phyloP scores from a whole-genome alignment of 192 early-diverging fungal species.

The Rhizoclosmatium globosum region DNA sequence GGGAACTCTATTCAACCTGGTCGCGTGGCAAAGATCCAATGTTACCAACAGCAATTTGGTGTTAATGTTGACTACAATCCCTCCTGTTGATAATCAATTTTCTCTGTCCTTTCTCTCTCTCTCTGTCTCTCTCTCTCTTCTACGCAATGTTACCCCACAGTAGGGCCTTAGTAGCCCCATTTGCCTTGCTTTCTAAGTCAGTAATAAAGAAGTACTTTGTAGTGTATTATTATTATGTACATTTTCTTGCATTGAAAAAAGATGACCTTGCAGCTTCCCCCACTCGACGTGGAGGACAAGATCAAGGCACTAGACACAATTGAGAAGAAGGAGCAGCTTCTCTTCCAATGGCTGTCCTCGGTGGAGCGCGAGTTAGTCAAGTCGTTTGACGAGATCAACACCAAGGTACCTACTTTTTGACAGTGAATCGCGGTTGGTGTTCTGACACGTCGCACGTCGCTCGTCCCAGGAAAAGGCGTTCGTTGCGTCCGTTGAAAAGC shows the following conservation, averaged over 20 bases:
- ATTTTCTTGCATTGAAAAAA: no score
- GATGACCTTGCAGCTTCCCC: not conserved
- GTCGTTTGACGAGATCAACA: conserved; percentile 26
- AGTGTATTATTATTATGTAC: no score
- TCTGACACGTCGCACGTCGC: not conserved
- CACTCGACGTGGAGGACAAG: conserved; percentile 8
- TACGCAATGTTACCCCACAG: no score
- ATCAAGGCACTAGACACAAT: conserved; percentile 41
- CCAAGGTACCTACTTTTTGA: not conserved
- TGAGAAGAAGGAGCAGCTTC: conserved; percentile 73
- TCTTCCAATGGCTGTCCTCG: conserved; percentile 90
- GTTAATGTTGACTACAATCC: not conserved
- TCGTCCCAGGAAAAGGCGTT: conserved; percentile 66
- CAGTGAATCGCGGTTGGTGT: not conserved
- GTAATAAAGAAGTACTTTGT: no score
- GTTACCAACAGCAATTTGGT: not conserved
- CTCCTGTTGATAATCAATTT: not conserved
- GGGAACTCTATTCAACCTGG: not conserved
- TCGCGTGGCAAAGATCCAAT: not conserved
- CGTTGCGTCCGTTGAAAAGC: conserved; percentile 78
- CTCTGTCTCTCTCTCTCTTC: not conserved
- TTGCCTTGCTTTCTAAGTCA: no score
- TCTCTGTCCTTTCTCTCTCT: not conserved
- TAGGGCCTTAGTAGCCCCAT: no score
- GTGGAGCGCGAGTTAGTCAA: conserved; percentile 79